These are phyloP conservation scores for Dictyophora rubrovolvata DNA, from an alignment of 768 basidiomycete genomes.

Conservation along the genomic window DNA sequence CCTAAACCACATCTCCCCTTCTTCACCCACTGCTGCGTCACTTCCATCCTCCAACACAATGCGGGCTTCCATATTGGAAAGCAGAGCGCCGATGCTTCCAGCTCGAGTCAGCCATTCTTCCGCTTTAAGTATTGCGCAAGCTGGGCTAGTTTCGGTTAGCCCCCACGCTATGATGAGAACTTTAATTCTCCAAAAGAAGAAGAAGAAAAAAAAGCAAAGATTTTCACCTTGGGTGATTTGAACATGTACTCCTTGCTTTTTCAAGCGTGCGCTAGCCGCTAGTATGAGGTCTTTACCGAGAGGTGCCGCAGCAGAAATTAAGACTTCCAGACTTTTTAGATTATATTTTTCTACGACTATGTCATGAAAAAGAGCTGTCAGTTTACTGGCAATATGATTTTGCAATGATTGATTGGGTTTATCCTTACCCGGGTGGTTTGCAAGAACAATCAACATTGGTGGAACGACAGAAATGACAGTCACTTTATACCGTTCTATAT, in stretches of 20 bases:
- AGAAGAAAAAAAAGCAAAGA: not conserved
- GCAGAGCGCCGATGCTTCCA: conserved; percentile 57
- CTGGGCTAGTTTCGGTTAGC: conserved; percentile 64
- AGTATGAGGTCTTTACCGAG: conserved; percentile 52
- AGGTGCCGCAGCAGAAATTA: conserved; percentile 76
- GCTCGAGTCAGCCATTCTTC: conserved; percentile 36
- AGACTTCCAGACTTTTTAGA: conserved; percentile 40
- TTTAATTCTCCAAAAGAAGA: not conserved
- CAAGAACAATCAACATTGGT: conserved; percentile 68
- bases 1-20: conserved; percentile 76
- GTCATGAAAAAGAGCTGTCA: too few relatives aligned
- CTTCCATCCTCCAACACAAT: conserved; percentile 48
- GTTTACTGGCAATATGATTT: too few relatives aligned
- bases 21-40: conserved; percentile 28
- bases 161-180: not conserved
- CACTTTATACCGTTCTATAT: conserved; percentile 56
- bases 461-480: conserved; percentile 59
- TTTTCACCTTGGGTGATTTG: conserved; percentile 33
- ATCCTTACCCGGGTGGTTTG: conserved; percentile 52
- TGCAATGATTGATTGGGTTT: too few relatives aligned
- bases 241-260: conserved; percentile 30
- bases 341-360: conserved; percentile 47
- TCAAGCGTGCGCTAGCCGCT: conserved; percentile 30
- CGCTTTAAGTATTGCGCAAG: conserved; percentile 44
- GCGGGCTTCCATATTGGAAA: conserved; percentile 68